Base-by-base conservation (phyloP, 768 basidiomycete genomes). In the Amanita brunnescens region DNA sequence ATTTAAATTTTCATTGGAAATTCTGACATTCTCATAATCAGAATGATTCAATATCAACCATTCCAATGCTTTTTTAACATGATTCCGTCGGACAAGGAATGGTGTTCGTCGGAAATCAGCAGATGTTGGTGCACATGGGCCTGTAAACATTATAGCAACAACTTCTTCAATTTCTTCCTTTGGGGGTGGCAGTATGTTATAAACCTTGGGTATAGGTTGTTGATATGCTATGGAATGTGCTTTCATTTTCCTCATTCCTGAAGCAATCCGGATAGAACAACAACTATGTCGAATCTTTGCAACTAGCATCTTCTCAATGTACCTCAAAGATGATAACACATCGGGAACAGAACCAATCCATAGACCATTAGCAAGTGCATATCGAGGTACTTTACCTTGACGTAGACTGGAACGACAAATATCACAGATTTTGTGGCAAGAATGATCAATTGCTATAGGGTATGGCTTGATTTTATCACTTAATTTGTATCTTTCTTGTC, bases 11-110 rank as follows among this genome's bases (percentile, higher is more conserved):
- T 56, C 47, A 10, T 57, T 2, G 12, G 57, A 57, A 5, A 67
- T 61, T 2, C 54, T 49, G 1, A 67, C 41, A 52, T 64, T 58
- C 29, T 1, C 9, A 52, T 64, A 65, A 39, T 58, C 64, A 47
- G 3, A 3, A 49, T 65, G 64, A 52, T 65, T 65, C 1, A 64
- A 26, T 16, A 56, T 63, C 12, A 65, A 37, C 63, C 63, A 65
- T 4, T 66, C 54, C 5, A 66, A 48, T 0, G 65, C 62, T 2
- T 24, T 16, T 12, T 12, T 30, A 0, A 66, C 64, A 37, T 54
- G 51, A 8, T 58, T 56, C 18, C 52, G 21, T 7, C 63, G 32
- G 0, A 69, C 67, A 1, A 62, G 51, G 47, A 64, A 43, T 4
- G 59, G 61, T 0, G 62, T 62, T 18, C 57, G 8, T 20, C 51